Percentiles rank a stretch among this genome's conserved stretches.
These are phyloP conservation scores for Fraxinus pennsylvanica DNA, from an alignment of 257 asterid species.

Conservation along the genomic window DNA sequence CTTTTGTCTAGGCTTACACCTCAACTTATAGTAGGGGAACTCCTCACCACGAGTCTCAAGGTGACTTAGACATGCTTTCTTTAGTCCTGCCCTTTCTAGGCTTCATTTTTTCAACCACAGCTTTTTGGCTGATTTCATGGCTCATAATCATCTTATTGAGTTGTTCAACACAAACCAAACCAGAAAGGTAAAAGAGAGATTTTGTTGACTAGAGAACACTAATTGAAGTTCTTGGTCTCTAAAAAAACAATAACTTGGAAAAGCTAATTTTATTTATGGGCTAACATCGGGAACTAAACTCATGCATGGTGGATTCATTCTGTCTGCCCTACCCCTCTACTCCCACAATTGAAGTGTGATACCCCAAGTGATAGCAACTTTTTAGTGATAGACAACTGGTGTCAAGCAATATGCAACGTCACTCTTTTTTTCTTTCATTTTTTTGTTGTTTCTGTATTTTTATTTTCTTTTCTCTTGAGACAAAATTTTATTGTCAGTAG, in stretches of 20 bases:
- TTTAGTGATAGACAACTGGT: background rate
- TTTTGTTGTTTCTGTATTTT: background rate
- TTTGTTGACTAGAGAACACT: background rate
- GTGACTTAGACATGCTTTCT: background rate
- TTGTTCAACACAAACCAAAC: background rate
- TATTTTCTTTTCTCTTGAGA: background rate
- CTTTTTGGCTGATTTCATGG: background rate
- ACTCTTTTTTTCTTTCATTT: background rate
- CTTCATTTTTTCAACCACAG: background rate
- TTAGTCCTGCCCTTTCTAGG: background rate
- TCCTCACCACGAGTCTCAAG: background rate
- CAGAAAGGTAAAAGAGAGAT: background rate
- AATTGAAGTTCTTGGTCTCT: background rate
- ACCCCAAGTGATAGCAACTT: background rate
- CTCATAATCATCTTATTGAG: background rate
- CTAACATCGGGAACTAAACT: background rate
- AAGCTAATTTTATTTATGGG: background rate
- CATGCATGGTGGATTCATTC: background rate
- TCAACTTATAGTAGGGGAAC: background rate
- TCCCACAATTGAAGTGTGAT: background rate
- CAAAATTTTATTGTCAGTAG: background rate
- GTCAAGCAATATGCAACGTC: background rate
- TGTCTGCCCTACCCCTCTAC: background rate
- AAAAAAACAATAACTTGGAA: background rate
- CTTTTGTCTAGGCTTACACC: background rate